A percentile compares a stretch with the other conserved stretches of the same genome.
Evolutionary conservation across 2,329 filamentous ascomycete species (phyloP).

Genomic region (Aspergillus brunneoviolaceus): DNA sequence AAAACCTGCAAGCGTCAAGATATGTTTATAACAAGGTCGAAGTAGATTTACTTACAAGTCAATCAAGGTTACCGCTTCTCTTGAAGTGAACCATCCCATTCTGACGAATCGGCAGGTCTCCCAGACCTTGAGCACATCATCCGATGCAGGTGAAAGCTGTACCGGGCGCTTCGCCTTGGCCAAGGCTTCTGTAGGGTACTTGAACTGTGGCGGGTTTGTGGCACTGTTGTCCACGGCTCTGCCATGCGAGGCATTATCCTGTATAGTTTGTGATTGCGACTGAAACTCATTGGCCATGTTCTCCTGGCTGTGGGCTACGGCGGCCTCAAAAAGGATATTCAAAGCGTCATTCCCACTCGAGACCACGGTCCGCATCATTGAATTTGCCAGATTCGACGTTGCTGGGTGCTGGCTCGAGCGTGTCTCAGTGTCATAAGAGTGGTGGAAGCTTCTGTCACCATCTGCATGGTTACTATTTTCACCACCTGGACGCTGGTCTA

Average conservation of each 20-base stretch:
- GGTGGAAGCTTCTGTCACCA: conserved; percentile 1
- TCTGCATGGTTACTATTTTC: conserved; percentile 3
- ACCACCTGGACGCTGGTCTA: neutral
- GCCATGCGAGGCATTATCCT: conserved; percentile 16
- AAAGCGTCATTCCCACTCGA: conserved; percentile 56
- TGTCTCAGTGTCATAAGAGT: conserved; percentile 4
- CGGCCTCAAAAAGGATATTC: conserved; percentile 54
- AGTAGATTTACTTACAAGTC: conserved; percentile 42
- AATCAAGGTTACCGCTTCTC: conserved; percentile 55
- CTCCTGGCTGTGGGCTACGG: conserved; percentile 42
- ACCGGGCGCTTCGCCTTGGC: conserved; percentile 27
- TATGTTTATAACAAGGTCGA: neutral
- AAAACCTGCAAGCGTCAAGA: conserved; percentile 38
- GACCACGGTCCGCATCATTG: conserved; percentile 49
- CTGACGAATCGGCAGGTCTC: conserved; percentile 54
- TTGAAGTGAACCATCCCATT: conserved; percentile 57
- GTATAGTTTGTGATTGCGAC: conserved; percentile 21
- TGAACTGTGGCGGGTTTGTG: conserved; percentile 20
- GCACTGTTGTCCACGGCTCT: conserved; percentile 14
- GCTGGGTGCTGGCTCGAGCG: conserved; percentile 25
- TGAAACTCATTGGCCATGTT: conserved; percentile 32
- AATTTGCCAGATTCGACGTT: conserved; percentile 33
- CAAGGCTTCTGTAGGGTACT: conserved; percentile 19
- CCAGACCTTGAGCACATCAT: conserved; percentile 47
- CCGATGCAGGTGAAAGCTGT: conserved; percentile 29